phyloP scores from a whole-genome alignment of 2,329 filamentous ascomycete genomes.

The Aspergillus hortae region DNA sequence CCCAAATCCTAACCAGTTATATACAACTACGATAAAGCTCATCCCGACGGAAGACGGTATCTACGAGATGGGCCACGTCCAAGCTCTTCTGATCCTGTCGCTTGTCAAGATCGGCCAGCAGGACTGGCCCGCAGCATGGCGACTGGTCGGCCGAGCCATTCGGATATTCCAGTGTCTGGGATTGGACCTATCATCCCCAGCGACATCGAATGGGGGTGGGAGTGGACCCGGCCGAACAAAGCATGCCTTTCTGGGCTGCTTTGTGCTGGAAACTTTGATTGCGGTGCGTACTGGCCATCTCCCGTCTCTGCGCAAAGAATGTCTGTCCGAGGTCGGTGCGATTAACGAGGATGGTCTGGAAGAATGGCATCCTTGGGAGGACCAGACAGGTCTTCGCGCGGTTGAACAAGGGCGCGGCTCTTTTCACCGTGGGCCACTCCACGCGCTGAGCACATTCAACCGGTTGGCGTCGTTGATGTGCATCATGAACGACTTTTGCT shows the following conservation, averaged over 20 bases:
- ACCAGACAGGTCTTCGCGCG: slow-evolving; percentile 38
- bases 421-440: slow-evolving; percentile 38
- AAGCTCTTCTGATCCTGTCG: slow-evolving; percentile 57
- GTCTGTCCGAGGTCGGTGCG: slow-evolving; percentile 46
- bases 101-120: slow-evolving; percentile 61
- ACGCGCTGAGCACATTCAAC: slow-evolving; percentile 53
- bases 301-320: slow-evolving; percentile 49
- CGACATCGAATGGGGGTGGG: slow-evolving; percentile 43
- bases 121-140: slow-evolving; percentile 58
- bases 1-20: slow-evolving; percentile 40
- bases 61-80: slow-evolving; percentile 50
- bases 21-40: slow-evolving; percentile 33
- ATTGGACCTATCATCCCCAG: slow-evolving; percentile 45
- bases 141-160: slow-evolving; percentile 62
- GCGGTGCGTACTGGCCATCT: slow-evolving; percentile 44
- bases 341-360: slow-evolving; percentile 66
- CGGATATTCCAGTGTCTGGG: slow-evolving; percentile 40
- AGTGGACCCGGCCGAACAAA: slow-evolving; percentile 26
- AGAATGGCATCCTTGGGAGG: slow-evolving; percentile 71
- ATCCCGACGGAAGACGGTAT: slow-evolving; percentile 50
- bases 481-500: slow-evolving; percentile 32
- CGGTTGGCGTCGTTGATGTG: slow-evolving; percentile 41
- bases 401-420: slow-evolving; percentile 22
- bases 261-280: slow-evolving; percentile 52
- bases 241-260: slow-evolving; percentile 51